Conservation (phyloP, 805 yeast species). For the Lachancea meyersii region DNA sequence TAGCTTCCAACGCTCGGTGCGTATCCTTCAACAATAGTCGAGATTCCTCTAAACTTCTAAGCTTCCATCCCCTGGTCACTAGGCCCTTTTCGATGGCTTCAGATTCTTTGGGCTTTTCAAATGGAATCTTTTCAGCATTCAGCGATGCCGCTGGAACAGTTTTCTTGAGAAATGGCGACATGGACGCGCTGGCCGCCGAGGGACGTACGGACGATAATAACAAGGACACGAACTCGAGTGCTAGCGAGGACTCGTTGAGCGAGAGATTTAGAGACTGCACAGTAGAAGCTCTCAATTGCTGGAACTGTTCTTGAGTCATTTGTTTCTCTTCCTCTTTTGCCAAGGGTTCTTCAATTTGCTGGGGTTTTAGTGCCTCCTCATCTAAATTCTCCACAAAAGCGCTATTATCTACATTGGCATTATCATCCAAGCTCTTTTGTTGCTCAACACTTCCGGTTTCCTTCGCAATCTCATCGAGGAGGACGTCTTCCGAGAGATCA, state of each 20-base stretch:
- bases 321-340: not conserved
- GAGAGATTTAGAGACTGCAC: slow-evolving; percentile 55
- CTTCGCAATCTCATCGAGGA: slow-evolving; percentile 39
- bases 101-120: slow-evolving; percentile 15
- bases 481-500: slow-evolving; percentile 47
- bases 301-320: slow-evolving; percentile 36
- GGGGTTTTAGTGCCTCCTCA: slow-evolving; percentile 1
- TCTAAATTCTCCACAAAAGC: slow-evolving; percentile 1
- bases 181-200: slow-evolving; percentile 77
- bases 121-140: slow-evolving; percentile 37
- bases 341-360: slow-evolving; percentile 1
- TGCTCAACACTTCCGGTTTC: not conserved
- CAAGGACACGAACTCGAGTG: slow-evolving; percentile 81
- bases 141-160: slow-evolving; percentile 72
- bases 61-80: slow-evolving; percentile 68
- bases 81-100: slow-evolving; percentile 25
- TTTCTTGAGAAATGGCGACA: slow-evolving; percentile 76
- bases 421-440: slow-evolving; percentile 14
- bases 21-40: slow-evolving; percentile 46
- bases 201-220: slow-evolving; percentile 77
- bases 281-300: slow-evolving; percentile 47
- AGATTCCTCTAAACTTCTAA: slow-evolving; percentile 57
- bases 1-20: slow-evolving; percentile 44
- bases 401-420: slow-evolving; percentile 11
- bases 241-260: slow-evolving; percentile 79